A percentile compares a stretch with the other conserved stretches of the same genome.
Evolutionary conservation across 148 eudicot species (phyloP).

Genomic region (Nepenthes gracilis): DNA sequence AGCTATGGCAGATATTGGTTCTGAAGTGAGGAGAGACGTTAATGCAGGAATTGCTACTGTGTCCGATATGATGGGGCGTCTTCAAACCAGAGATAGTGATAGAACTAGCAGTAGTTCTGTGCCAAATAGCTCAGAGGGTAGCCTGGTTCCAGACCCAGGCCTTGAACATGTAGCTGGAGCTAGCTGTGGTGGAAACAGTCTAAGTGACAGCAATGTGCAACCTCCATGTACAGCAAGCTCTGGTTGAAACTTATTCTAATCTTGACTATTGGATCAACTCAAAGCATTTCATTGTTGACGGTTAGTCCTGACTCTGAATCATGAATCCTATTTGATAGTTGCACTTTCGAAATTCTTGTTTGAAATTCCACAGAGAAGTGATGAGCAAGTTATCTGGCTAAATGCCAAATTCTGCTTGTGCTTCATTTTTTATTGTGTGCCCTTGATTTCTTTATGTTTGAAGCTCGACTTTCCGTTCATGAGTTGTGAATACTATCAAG

Average conservation of each 20-base stretch:
- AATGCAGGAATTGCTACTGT: conserved; percentile 51
- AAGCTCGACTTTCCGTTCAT: no score
- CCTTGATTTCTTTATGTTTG: no score
- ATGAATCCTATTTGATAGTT: no score
- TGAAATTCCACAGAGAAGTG: no score
- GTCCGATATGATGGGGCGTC: conserved; percentile 70
- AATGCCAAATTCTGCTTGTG: no score
- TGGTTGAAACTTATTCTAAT: conserved; percentile 26
- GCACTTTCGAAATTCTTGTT: no score
- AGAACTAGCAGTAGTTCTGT: conserved; percentile 21
- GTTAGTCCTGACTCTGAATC: conserved; percentile 15
- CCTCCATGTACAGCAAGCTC: conserved; percentile 43
- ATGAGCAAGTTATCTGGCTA: no score
- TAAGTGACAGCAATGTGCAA: conserved; percentile 23
- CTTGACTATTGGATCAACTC: conserved; percentile 18
- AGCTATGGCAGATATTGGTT: conserved; percentile 34
- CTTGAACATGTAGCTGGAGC: conserved; percentile 17
- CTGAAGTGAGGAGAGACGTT: conserved; percentile 58
- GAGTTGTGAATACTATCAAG: no score
- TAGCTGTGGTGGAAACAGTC: conserved; percentile 12
- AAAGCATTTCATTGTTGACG: conserved; percentile 24
- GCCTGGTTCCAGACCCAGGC: conserved; percentile 18
- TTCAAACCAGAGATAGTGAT: conserved; percentile 37
- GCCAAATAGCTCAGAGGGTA: conserved; percentile 33
- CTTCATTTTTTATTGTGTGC: no score